Conservation (phyloP, 495 filamentous ascomycete genomes). For the Neurospora sp. region DNA sequence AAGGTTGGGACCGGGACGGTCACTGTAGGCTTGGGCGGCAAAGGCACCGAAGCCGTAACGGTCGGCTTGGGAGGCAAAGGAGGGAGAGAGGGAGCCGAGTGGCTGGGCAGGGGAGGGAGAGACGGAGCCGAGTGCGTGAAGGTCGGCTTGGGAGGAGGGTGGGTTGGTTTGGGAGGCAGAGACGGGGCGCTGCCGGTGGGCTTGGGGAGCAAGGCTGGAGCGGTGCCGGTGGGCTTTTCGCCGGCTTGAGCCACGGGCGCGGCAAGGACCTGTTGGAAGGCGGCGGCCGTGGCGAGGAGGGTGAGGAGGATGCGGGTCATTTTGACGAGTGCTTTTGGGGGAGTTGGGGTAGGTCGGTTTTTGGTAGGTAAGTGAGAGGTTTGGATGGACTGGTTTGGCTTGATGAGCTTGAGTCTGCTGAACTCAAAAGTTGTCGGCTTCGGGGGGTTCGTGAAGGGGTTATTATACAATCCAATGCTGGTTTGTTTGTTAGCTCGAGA, state of each 20-base stretch:
- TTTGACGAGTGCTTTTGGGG: not conserved
- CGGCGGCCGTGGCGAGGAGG: constrained; percentile 10
- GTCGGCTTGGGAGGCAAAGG: not conserved
- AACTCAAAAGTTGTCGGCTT: no score
- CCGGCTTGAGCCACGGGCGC: constrained; percentile 9
- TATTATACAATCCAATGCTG: no score
- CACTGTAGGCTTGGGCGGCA: not conserved
- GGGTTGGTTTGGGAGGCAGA: not conserved
- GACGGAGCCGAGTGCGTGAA: not conserved
- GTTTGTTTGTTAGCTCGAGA: no score
- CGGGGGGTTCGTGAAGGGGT: not conserved
- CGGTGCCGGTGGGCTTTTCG: not conserved
- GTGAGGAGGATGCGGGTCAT: constrained; percentile 13
- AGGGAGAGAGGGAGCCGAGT: not conserved
- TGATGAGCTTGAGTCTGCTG: not conserved
- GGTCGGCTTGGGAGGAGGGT: not conserved
- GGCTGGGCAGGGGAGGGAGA: not conserved
- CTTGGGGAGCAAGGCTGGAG: not conserved
- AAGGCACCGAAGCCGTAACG: not conserved
- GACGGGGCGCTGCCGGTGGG: not conserved
- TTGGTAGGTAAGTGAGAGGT: not conserved
- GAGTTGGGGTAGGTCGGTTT: not conserved
- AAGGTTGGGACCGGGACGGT: not conserved
- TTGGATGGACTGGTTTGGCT: not conserved
- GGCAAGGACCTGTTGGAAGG: constrained; percentile 8